Evolutionary conservation across 805 yeast species (phyloP).

Genomic region (Cephaloascus fragrans): DNA sequence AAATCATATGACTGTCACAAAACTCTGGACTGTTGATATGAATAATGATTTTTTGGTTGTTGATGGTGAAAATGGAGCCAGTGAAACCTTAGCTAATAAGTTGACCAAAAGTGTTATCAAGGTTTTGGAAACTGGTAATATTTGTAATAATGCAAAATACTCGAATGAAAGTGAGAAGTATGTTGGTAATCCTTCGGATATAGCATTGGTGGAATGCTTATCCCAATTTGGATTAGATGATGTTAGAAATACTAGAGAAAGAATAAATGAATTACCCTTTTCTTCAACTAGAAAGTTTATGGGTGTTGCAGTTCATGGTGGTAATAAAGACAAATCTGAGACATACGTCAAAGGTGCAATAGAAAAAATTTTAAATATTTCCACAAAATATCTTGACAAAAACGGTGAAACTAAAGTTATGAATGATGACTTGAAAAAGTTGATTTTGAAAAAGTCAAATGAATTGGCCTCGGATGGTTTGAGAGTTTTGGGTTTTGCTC

Average conservation of each 20-base stretch:
- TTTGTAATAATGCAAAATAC: constrained; percentile 68
- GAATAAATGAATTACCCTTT: constrained; percentile 74
- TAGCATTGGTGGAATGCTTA: constrained; percentile 75
- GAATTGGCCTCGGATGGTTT: constrained; percentile 74
- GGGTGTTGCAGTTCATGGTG: constrained; percentile 68
- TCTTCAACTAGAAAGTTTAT: constrained; percentile 77
- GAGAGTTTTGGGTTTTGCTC: constrained; percentile 77
- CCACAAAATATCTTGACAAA: constrained; percentile 48
- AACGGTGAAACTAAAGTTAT: constrained; percentile 54
- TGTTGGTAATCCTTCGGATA: constrained; percentile 92
- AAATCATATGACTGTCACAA: constrained; percentile 84
- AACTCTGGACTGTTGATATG: constrained; percentile 70
- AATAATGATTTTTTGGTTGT: constrained; percentile 23
- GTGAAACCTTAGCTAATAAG: constrained; percentile 27
- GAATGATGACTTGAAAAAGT: constrained; percentile 34
- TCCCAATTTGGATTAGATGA: constrained; percentile 67
- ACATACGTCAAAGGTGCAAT: constrained; percentile 86
- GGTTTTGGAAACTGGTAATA: constrained; percentile 54
- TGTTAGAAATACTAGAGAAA: constrained; percentile 45
- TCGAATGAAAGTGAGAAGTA: constrained; percentile 60
- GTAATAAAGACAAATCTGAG: constrained; percentile 44
- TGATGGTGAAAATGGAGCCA: constrained; percentile 37
- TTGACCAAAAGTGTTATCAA: constrained; percentile 45
- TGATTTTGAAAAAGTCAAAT: constrained; percentile 49
- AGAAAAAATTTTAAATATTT: constrained; percentile 58